These are phyloP conservation scores for Stachybotrys elegans DNA, from an alignment of 2,329 filamentous ascomycete genomes.

Conservation along the genomic window DNA sequence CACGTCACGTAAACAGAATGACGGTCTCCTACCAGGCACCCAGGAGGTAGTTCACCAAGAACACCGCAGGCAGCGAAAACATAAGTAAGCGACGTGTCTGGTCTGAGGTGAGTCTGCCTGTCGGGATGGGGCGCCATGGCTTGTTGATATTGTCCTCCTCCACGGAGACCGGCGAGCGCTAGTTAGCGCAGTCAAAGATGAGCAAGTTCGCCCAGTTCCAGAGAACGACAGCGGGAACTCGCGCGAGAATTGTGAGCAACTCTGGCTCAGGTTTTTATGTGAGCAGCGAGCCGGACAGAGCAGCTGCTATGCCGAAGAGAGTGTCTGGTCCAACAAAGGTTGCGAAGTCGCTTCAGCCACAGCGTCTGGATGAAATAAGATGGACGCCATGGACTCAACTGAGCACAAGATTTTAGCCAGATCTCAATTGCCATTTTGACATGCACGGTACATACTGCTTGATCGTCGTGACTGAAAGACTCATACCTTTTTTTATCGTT, in stretches of 20 bases:
- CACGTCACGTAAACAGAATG: constrained; percentile 27
- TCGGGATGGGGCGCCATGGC: constrained; percentile 26
- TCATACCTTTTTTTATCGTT: too few species aligned
- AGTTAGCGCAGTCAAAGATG: constrained; percentile 32
- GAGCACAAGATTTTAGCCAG: too few species aligned
- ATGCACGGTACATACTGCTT: too few species aligned
- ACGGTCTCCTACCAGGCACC: constrained; percentile 20
- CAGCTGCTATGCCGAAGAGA: constrained; percentile 12
- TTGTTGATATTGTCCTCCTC: constrained; percentile 36
- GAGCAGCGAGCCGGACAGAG: constrained; percentile 11
- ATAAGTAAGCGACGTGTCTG: constrained; percentile 18
- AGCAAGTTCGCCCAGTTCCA: constrained; percentile 18
- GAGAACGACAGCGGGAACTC: constrained; percentile 13
- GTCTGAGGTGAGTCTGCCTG: constrained; percentile 19
- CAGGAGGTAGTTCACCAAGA: constrained; percentile 14
- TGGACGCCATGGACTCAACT: too few species aligned
- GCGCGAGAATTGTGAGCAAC: constrained; percentile 9
- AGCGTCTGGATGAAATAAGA: too few species aligned
- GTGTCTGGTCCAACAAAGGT: constrained; percentile 14
- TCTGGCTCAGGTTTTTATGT: constrained; percentile 9
- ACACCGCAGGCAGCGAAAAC: constrained; percentile 12
- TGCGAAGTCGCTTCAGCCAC: constrained; percentile 13
- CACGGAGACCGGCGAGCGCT: constrained; percentile 24
- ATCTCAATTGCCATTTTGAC: too few species aligned
- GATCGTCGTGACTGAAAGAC: too few species aligned